These are phyloP conservation scores for Butyriboletus loyo DNA, from an alignment of 768 basidiomycete species.

Conservation along the genomic window DNA sequence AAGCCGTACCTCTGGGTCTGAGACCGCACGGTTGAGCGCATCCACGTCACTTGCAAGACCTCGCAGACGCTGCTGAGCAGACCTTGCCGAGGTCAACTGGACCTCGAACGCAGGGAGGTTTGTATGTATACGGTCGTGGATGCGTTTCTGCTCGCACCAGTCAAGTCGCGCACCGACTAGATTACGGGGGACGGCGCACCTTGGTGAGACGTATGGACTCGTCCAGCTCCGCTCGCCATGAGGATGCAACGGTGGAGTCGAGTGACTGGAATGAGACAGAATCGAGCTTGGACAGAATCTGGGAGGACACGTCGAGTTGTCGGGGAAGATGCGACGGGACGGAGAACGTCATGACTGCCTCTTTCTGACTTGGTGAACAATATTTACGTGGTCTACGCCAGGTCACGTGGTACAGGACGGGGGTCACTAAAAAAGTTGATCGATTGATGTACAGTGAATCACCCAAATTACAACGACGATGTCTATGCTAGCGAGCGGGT, in stretches of 20 bases:
- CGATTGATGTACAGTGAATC: slow-evolving; percentile 19
- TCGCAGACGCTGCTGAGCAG: slow-evolving; percentile 57
- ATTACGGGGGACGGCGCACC: slow-evolving; percentile 38
- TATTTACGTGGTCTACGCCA: background rate
- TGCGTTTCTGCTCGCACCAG: slow-evolving; percentile 46
- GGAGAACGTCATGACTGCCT: slow-evolving; percentile 63
- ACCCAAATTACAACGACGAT: slow-evolving; percentile 26
- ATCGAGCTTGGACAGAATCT: slow-evolving; percentile 68
- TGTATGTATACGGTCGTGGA: slow-evolving; percentile 69
- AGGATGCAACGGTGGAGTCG: slow-evolving; percentile 56
- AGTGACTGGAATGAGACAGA: slow-evolving; percentile 55
- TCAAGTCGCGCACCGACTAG: background rate
- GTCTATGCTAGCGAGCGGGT: slow-evolving; percentile 31
- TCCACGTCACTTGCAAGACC: slow-evolving; percentile 54
- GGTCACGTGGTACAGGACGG: slow-evolving; percentile 18
- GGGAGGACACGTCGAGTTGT: slow-evolving; percentile 67
- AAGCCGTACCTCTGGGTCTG: slow-evolving; percentile 54
- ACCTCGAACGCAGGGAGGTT: slow-evolving; percentile 62
- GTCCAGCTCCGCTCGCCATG: slow-evolving; percentile 74
- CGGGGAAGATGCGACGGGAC: slow-evolving; percentile 72
- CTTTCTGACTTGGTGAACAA: background rate
- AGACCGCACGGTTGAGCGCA: slow-evolving; percentile 46
- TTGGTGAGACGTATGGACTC: slow-evolving; percentile 67
- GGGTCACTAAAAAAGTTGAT: background rate
- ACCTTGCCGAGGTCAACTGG: slow-evolving; percentile 60